Percentiles rank a stretch among this genome's conserved stretches.
Conservation (phyloP, 495 filamentous ascomycete genomes). For the Daldinia concentrica region DNA sequence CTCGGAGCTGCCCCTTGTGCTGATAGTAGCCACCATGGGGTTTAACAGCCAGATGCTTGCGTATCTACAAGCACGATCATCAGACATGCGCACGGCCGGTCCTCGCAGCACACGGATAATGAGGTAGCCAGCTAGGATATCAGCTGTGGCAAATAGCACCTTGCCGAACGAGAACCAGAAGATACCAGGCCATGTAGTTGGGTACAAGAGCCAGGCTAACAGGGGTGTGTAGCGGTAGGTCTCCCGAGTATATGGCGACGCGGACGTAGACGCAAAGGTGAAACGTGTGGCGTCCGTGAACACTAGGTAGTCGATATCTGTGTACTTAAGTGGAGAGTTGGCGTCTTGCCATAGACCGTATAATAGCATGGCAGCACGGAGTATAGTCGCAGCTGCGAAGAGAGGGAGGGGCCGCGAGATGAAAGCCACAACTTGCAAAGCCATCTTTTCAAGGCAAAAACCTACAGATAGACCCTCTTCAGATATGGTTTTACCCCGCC, state of each 20-base stretch:
- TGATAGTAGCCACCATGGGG: conserved; percentile 97
- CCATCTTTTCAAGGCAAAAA: conserved; percentile 18
- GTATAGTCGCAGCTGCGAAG: conserved; percentile 71
- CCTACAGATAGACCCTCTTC: too few species aligned
- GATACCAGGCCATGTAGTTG: conserved; percentile 70
- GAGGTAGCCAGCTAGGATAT: conserved; percentile 89
- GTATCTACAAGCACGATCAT: conserved; percentile 69
- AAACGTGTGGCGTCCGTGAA: conserved; percentile 97
- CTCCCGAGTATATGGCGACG: conserved; percentile 84
- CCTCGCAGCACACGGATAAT: conserved; percentile 68
- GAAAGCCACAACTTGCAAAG: conserved; percentile 39
- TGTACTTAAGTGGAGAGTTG: conserved; percentile 91
- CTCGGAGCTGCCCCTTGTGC: conserved; percentile 91
- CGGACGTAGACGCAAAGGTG: conserved; percentile 52
- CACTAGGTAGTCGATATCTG: conserved; percentile 98
- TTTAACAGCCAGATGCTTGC: conserved; percentile 92
- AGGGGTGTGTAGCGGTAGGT: conserved; percentile 98
- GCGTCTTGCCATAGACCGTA: conserved; percentile 94
- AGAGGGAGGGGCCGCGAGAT: conserved; percentile 60
- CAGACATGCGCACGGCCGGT: conserved; percentile 46
- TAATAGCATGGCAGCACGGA: conserved; percentile 76
- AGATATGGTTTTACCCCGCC: not conserved
- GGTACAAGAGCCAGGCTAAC: conserved; percentile 86
- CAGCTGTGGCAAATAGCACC: conserved; percentile 80
- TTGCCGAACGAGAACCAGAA: conserved; percentile 88